Base-by-base conservation (phyloP, 345 rosid genomes). In the Gossypium australe region DNA sequence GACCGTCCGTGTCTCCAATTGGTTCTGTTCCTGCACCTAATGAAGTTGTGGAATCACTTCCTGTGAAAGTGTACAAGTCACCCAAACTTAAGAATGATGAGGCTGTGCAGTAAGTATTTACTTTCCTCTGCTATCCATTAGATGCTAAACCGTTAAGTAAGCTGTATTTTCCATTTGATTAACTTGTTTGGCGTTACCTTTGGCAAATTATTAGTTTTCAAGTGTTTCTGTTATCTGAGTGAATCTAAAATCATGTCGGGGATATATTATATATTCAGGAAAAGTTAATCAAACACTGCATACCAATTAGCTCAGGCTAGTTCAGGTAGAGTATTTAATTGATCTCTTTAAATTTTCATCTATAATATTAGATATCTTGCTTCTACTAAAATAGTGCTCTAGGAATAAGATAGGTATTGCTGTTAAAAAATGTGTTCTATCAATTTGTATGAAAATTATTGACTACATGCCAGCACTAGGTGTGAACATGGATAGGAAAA, bases 21-120 rank as follows among this genome's bases (percentile, higher is more conserved):
- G 98, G 98, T 82, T 93, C 97, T 73, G 86, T 95, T 76, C 98
- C 99, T 77, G 99, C 99, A 70, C 98, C 98, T 51, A 87, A 76
- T 24, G 94, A 91, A 24, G 91, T 88, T 75, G 99, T 95, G 80
- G 99, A 93, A 65, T 88, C 88, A 14, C 83, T 95, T 79, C 99
- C 97, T 16, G 80, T 80, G 62, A 93, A 88, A 82, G 61, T 78
- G 59, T 89, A 86, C 77, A 93, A 86, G 75, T 81, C 84, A 74
- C 86, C 74, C 47, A 88, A 80, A 63, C 82, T 86, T 82, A 88
- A 82, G 74, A 86, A 81, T 76, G 98, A 95, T 59, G 98, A 93
- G 75, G 81, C 87, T 14, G 87, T 93, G 64, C 98, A 93, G 97
- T 93, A 86, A 77, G 92, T 80, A 25, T 67, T 79, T 57, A 25